Conservation (phyloP, 352 stramenopile genomes). For the Phytopythium cucurbitacearum region DNA sequence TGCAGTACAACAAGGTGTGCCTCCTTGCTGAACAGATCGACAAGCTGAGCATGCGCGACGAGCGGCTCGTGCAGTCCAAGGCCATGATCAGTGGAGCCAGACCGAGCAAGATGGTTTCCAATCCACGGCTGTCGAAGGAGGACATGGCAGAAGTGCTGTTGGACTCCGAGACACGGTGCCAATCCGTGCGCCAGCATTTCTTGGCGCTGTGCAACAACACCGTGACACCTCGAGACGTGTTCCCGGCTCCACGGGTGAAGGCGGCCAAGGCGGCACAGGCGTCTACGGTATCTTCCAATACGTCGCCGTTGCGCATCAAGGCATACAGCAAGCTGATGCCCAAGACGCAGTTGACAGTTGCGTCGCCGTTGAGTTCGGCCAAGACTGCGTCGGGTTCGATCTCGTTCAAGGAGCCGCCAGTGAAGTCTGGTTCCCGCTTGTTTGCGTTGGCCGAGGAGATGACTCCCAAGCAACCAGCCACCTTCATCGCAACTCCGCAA, state of each 20-base stretch:
- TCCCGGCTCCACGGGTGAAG: constrained; percentile 35
- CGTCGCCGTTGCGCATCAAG: constrained; percentile 31
- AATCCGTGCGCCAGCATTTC: constrained; percentile 45
- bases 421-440: constrained; percentile 56
- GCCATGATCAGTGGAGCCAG: constrained; percentile 10
- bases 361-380: constrained; percentile 51
- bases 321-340: constrained; percentile 71
- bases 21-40: constrained; percentile 47
- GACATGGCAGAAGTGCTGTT: constrained; percentile 47
- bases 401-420: constrained; percentile 50
- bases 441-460: constrained; percentile 61
- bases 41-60: constrained; percentile 36
- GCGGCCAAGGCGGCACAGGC: constrained; percentile 16
- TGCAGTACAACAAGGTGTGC: constrained; percentile 66
- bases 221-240: constrained; percentile 54
- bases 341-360: constrained; percentile 54
- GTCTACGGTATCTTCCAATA: constrained; percentile 19
- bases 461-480: constrained; percentile 41
- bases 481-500: constrained; percentile 44
- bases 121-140: constrained; percentile 27
- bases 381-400: constrained; percentile 37
- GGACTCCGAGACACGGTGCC: constrained; percentile 34
- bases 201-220: constrained; percentile 57
- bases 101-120: constrained; percentile 11
- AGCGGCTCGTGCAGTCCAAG: constrained; percentile 18